phyloP scores from a whole-genome alignment of 345 rosid genomes.

The Cardamine chenopodiifolia region DNA sequence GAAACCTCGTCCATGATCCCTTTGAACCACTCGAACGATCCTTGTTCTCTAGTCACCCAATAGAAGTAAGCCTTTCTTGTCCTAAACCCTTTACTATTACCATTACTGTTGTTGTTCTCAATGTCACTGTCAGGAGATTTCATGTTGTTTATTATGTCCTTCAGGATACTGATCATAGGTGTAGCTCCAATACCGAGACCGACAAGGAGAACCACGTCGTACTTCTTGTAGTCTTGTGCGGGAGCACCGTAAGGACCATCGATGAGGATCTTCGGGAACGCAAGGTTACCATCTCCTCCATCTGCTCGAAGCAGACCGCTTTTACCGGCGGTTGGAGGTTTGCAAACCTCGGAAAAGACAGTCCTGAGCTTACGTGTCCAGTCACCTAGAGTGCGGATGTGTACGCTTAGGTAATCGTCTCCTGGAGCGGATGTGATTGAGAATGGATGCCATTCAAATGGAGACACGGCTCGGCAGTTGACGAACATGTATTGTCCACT shows the following conservation, averaged over 20 bases:
- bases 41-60: conserved; percentile 93
- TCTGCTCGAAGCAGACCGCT: conserved; percentile 73
- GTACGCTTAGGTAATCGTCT: conserved; percentile 83
- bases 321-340: conserved; percentile 62
- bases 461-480: conserved; percentile 77
- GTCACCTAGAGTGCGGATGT: conserved; percentile 82
- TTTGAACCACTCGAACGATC: conserved; percentile 95
- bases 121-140: conserved; percentile 37
- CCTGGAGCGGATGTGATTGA: conserved; percentile 95
- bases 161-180: conserved; percentile 88
- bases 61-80: conserved; percentile 84
- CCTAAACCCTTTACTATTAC: conserved; percentile 47
- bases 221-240: conserved; percentile 91
- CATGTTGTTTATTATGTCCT: conserved; percentile 89
- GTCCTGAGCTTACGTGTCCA: conserved; percentile 81
- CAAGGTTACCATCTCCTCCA: conserved; percentile 48
- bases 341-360: conserved; percentile 80
- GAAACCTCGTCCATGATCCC: conserved; percentile 94
- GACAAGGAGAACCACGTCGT: conserved; percentile 78
- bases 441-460: conserved; percentile 95
- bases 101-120: conserved; percentile 43
- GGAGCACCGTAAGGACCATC: conserved; percentile 96
- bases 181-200: conserved; percentile 96
- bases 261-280: conserved; percentile 74
- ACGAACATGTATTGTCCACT: conserved; percentile 97